A percentile compares a stretch with the other conserved stretches of the same genome.
Evolutionary conservation across 2,329 filamentous ascomycete species (phyloP).

Genomic region (Diaporthe ilicicola): DNA sequence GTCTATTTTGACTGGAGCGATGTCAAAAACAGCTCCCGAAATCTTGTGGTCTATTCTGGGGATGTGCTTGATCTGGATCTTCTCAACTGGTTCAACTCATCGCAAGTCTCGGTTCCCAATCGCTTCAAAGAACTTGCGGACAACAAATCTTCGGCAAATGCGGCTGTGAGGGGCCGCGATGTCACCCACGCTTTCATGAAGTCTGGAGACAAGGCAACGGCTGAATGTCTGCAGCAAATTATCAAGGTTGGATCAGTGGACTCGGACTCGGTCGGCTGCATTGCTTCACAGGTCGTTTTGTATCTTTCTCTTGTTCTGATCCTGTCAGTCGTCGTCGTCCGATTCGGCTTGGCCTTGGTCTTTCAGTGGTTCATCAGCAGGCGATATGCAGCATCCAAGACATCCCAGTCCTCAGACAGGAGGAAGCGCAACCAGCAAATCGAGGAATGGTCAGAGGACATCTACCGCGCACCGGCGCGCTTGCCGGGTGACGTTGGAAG

Average conservation of each 20-base stretch:
- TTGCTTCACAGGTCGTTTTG: constrained; percentile 95
- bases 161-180: constrained; percentile 80
- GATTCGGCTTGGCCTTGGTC: constrained; percentile 86
- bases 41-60: constrained; percentile 93
- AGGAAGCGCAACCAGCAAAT: constrained; percentile 92
- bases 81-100: constrained; percentile 87
- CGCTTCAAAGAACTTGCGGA: constrained; percentile 83
- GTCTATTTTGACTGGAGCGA: constrained; percentile 98
- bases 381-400: constrained; percentile 84
- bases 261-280: constrained; percentile 95
- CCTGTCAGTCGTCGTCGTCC: constrained; percentile 83
- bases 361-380: constrained; percentile 98
- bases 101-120: constrained; percentile 77
- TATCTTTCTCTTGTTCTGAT: constrained; percentile 95
- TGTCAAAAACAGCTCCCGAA: constrained; percentile 86
- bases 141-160: constrained; percentile 66
- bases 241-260: constrained; percentile 97
- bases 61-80: constrained; percentile 91
- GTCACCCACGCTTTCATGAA: constrained; percentile 89
- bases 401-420: constrained; percentile 80
- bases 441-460: constrained; percentile 97
- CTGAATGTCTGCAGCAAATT: constrained; percentile 89
- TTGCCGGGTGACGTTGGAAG: constrained; percentile 78
- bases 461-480: constrained; percentile 88
- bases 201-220: constrained; percentile 79